phyloP scores from a whole-genome alignment of 208 protist genomes.

The Acanthamoeba triangularis region DNA sequence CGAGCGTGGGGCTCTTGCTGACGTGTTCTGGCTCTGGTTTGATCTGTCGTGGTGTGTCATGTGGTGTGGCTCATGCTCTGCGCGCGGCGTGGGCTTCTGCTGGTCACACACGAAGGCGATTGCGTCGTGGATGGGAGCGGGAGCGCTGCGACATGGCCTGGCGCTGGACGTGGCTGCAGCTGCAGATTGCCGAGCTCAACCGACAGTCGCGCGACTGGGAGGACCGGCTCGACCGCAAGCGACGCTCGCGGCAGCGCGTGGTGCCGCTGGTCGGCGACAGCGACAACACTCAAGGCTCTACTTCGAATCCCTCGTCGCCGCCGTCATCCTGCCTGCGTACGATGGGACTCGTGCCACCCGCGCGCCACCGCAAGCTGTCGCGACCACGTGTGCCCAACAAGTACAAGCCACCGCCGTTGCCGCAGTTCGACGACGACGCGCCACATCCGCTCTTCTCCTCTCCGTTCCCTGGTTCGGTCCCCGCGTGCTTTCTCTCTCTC shows the following conservation, averaged over 20 bases:
- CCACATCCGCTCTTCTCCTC: conserved; percentile 30
- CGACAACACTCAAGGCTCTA: neutral
- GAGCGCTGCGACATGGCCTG: conserved; percentile 19
- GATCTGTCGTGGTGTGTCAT: neutral
- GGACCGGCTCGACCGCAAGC: neutral
- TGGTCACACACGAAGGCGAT: neutral
- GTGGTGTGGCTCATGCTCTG: neutral
- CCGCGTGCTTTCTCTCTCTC: too few species aligned
- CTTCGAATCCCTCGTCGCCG: neutral
- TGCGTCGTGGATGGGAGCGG: neutral
- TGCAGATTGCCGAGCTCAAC: conserved; percentile 28
- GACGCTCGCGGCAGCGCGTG: neutral
- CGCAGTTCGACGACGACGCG: conserved; percentile 2
- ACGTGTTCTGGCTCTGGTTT: neutral
- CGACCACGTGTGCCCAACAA: neutral
- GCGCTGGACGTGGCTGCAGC: conserved; percentile 49
- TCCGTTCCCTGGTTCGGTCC: neutral
- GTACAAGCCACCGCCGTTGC: neutral
- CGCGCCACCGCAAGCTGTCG: neutral
- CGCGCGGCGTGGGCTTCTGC: neutral
- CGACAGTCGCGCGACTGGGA: conserved; percentile 9
- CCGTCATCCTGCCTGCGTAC: neutral
- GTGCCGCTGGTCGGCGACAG: neutral
- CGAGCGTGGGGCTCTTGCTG: too few species aligned
- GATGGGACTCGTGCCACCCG: conserved; percentile 9